These are phyloP conservation scores for Cyberlindnera amylophila DNA, from an alignment of 805 yeast genomes.

Conservation along the genomic window DNA sequence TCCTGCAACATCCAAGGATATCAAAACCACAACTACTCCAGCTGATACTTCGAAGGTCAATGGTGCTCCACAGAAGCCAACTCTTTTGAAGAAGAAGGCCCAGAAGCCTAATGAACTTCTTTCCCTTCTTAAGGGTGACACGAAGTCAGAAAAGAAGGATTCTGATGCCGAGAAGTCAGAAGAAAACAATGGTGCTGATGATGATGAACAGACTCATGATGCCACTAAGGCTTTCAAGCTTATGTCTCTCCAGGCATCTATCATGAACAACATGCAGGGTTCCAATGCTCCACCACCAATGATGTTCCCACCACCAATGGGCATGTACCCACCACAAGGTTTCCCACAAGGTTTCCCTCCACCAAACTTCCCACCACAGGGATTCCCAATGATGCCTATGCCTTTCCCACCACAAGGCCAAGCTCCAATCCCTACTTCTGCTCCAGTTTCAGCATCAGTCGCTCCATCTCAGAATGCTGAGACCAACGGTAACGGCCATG, in stretches of 20 bases:
- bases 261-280: slow-evolving; percentile 27
- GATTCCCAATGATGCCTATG: slow-evolving; percentile 11
- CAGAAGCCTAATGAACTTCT: slow-evolving; percentile 40
- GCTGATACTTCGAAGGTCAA: slow-evolving; percentile 13
- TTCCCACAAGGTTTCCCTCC: slow-evolving; percentile 13
- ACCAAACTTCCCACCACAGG: slow-evolving; percentile 27
- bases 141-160: slow-evolving; percentile 25
- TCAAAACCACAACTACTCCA: slow-evolving; percentile 19
- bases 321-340: slow-evolving; percentile 13
- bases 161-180: slow-evolving; percentile 13
- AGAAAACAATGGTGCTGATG: slow-evolving; percentile 26
- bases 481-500: neutral
- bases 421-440: neutral
- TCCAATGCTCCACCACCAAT: slow-evolving; percentile 10
- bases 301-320: slow-evolving; percentile 13
- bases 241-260: slow-evolving; percentile 15
- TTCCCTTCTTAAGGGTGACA: slow-evolving; percentile 38
- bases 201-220: slow-evolving; percentile 16
- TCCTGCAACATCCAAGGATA: slow-evolving; percentile 13
- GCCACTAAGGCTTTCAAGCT: slow-evolving; percentile 29
- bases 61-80: slow-evolving; percentile 8
- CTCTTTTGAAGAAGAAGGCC: slow-evolving; percentile 1
- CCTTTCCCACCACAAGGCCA: slow-evolving; percentile 10
- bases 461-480: neutral
- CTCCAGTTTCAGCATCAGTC: slow-evolving; percentile 2